Evolutionary conservation across 2,329 filamentous ascomycete genomes (phyloP).

Genomic region (Fusarium hainanense): DNA sequence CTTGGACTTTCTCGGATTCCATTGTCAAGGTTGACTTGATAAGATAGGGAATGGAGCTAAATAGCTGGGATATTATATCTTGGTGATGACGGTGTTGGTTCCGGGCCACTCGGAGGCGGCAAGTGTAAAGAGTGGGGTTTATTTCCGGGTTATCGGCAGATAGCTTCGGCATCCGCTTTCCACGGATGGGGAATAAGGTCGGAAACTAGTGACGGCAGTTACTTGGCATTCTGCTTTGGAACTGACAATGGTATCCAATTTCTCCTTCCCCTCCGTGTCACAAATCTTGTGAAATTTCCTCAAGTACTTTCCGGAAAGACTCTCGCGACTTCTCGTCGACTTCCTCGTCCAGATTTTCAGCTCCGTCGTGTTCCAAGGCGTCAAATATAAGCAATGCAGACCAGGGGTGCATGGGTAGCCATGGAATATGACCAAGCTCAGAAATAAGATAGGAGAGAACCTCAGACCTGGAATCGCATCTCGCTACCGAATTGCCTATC

Average conservation of each 20-base stretch:
- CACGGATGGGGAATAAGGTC: background rate
- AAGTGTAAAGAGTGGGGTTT: background rate
- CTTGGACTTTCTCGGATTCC: conserved; percentile 7
- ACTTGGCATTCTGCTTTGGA: background rate
- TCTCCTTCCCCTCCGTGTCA: too few species aligned
- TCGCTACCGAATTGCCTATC: too few species aligned
- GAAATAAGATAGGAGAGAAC: background rate
- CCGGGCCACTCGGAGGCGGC: background rate
- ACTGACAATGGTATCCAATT: too few species aligned
- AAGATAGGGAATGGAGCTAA: background rate
- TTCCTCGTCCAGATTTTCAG: fast-evolving
- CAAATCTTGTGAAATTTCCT: background rate
- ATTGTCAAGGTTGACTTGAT: background rate
- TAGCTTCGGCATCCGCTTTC: conserved; percentile 8
- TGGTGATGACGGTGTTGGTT: background rate
- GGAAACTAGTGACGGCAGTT: background rate
- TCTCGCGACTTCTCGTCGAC: background rate
- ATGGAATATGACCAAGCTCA: background rate
- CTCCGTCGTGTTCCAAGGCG: fast-evolving
- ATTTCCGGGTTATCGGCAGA: background rate
- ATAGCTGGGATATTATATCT: conserved; percentile 10
- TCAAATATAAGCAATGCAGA: background rate
- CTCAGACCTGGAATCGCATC: too few species aligned
- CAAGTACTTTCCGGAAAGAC: fast-evolving
- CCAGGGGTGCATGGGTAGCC: background rate